Evolutionary conservation across 2,329 filamentous ascomycete species (phyloP).

Genomic region (Nothopassalora personata): DNA sequence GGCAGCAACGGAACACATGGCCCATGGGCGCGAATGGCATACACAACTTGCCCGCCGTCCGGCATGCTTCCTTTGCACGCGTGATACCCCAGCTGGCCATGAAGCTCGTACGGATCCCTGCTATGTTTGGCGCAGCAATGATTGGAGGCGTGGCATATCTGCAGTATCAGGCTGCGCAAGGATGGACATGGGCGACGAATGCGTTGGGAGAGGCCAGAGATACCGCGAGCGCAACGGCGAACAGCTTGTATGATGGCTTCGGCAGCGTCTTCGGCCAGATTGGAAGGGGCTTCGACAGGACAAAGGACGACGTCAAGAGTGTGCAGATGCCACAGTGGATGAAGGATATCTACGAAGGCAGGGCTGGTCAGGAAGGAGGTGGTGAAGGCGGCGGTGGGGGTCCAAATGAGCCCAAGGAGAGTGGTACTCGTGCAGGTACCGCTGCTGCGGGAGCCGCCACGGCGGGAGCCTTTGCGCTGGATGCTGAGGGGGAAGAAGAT

Average conservation of each 20-base stretch:
- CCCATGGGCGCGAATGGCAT: slow-evolving; percentile 72
- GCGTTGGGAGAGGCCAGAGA: slow-evolving; percentile 68
- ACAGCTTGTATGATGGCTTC: slow-evolving; percentile 64
- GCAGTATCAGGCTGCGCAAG: slow-evolving; percentile 87
- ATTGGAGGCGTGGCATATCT: slow-evolving; percentile 85
- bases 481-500: slow-evolving; percentile 61
- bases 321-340: slow-evolving; percentile 67
- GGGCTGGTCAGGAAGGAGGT: slow-evolving; percentile 26
- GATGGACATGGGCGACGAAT: slow-evolving; percentile 71
- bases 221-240: slow-evolving; percentile 63
- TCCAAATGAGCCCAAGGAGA: slow-evolving; percentile 35
- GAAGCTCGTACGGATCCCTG: slow-evolving; percentile 82
- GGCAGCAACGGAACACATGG: slow-evolving; percentile 57
- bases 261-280: slow-evolving; percentile 75
- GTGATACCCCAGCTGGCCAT: slow-evolving; percentile 79
- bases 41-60: slow-evolving; percentile 67
- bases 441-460: slow-evolving; percentile 64
- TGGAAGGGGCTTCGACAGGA: slow-evolving; percentile 72
- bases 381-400: slow-evolving; percentile 34
- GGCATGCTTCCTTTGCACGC: slow-evolving; percentile 60
- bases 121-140: slow-evolving; percentile 83
- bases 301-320: slow-evolving; percentile 56
- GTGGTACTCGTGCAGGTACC: slow-evolving; percentile 47
- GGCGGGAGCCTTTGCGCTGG: slow-evolving; percentile 73
- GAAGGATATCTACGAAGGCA: slow-evolving; percentile 53